Conservation (phyloP, 148 eudicot species). For the Amaranthus cruentus region DNA sequence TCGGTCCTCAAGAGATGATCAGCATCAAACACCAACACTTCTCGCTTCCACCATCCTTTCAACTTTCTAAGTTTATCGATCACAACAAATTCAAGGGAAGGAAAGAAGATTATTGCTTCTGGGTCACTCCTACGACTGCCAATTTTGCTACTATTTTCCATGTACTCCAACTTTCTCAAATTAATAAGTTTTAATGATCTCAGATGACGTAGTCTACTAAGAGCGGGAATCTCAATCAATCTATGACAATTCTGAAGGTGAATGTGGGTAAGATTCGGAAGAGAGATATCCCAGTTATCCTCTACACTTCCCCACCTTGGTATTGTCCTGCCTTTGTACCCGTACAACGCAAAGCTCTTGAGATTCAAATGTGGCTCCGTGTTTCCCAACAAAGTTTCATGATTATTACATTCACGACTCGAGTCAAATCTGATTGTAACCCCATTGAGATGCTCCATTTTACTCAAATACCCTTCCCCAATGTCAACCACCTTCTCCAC, state of each 20-base stretch:
- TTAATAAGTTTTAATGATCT: background rate
- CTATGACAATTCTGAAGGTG: too few species aligned
- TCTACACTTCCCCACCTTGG: conserved; percentile 15
- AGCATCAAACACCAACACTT: background rate
- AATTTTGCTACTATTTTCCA: conserved; percentile 1
- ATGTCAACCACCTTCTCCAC: background rate
- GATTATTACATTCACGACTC: background rate
- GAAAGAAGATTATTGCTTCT: conserved; percentile 11
- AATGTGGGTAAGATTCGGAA: conserved; percentile 22
- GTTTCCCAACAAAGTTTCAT: conserved; percentile 16
- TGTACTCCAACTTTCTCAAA: conserved; percentile 17
- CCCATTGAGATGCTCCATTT: conserved; percentile 8
- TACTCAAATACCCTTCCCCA: conserved; percentile 2
- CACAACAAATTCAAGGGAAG: conserved; percentile 20
- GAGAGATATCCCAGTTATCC: background rate
- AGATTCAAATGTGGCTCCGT: conserved; percentile 13
- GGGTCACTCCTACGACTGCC: background rate
- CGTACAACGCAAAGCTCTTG: background rate
- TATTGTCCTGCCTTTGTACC: background rate
- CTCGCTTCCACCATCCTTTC: conserved; percentile 25
- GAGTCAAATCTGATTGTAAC: background rate
- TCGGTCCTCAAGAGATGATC: background rate
- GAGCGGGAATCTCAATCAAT: too few species aligned
- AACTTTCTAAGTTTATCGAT: background rate
- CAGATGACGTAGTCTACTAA: conserved; percentile 6